These are phyloP conservation scores for Populus ilicifolia DNA, from an alignment of 345 rosid species.

Conservation along the genomic window DNA sequence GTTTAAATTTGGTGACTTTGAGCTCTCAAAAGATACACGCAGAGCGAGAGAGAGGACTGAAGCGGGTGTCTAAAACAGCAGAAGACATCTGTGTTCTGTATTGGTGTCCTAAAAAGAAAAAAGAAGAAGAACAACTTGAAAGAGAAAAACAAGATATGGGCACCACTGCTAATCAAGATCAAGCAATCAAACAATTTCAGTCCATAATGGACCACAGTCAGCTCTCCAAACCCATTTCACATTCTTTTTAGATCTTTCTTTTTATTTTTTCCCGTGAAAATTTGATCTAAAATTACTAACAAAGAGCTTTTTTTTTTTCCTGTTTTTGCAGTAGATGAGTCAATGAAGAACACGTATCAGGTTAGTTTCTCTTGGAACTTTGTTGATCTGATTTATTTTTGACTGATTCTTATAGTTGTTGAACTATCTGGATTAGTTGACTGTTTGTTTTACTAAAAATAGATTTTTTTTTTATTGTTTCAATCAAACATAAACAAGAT, in stretches of 20 bases:
- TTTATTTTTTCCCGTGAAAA: not conserved
- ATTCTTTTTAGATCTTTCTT: not conserved
- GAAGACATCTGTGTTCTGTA: not conserved
- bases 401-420: not conserved
- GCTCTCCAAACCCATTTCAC: constrained; percentile 19
- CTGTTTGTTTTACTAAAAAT: not conserved
- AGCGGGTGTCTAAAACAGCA: not conserved
- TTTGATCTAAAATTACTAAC: constrained; percentile 19
- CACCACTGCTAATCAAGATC: constrained; percentile 46
- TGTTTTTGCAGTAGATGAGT: constrained; percentile 62
- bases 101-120: no score
- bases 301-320: not conserved
- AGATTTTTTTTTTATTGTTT: not conserved
- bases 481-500: no score
- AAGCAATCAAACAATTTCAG: constrained; percentile 61
- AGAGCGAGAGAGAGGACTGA: not conserved
- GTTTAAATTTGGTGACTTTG: constrained; percentile 1
- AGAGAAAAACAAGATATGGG: constrained; percentile 37
- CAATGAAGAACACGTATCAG: constrained; percentile 61
- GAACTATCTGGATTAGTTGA: no score
- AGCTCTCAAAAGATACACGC: not conserved
- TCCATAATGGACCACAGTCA: constrained; percentile 70
- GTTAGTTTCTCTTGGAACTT: constrained; percentile 37
- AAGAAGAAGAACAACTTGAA: not conserved
- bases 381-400: constrained; percentile 24